A percentile compares a stretch with the other conserved stretches of the same genome.
These are phyloP conservation scores for Boletus edulis DNA, from an alignment of 768 basidiomycete species.

Conservation along the genomic window DNA sequence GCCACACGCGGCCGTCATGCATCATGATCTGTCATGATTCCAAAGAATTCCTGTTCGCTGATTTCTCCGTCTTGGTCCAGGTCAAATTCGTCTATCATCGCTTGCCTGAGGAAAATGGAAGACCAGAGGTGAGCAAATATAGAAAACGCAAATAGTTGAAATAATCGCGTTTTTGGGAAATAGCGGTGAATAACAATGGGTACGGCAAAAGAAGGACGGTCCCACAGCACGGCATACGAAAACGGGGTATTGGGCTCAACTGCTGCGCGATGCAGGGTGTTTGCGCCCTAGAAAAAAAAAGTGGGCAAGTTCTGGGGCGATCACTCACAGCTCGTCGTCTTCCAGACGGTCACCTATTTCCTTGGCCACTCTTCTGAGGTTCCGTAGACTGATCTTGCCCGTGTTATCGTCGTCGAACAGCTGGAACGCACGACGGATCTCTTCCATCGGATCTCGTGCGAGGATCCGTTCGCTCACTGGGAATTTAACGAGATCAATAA, in stretches of 20 bases:
- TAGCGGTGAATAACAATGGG: conserved; percentile 26
- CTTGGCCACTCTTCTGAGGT: conserved; percentile 90
- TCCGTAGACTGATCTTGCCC: conserved; percentile 89
- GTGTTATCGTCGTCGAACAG: conserved; percentile 96
- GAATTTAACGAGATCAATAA: conserved; percentile 6
- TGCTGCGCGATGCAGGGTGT: conserved; percentile 23
- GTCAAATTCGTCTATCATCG: conserved; percentile 99
- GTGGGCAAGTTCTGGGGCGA: conserved; percentile 3
- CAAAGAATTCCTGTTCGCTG: conserved; percentile 93
- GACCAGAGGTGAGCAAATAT: conserved; percentile 32
- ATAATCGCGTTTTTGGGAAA: conserved; percentile 16
- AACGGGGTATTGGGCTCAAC: conserved; percentile 27
- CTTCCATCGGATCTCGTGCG: conserved; percentile 93
- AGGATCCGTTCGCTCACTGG: conserved; percentile 94
- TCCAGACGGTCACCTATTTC: conserved; percentile 95
- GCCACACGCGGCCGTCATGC: conserved; percentile 38
- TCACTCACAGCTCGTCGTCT: conserved; percentile 89
- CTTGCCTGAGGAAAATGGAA: conserved; percentile 64
- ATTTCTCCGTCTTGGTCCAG: conserved; percentile 98
- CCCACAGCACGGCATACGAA: conserved; percentile 24
- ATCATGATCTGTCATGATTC: conserved; percentile 91
- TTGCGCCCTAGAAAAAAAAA: conserved; percentile 14
- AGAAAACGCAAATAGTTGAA: conserved; percentile 16
- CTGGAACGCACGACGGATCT: conserved; percentile 93
- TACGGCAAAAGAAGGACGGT: conserved; percentile 14